Evolutionary conservation across 352 stramenopile species (phyloP).

Genomic region (Globisporangium solare): DNA sequence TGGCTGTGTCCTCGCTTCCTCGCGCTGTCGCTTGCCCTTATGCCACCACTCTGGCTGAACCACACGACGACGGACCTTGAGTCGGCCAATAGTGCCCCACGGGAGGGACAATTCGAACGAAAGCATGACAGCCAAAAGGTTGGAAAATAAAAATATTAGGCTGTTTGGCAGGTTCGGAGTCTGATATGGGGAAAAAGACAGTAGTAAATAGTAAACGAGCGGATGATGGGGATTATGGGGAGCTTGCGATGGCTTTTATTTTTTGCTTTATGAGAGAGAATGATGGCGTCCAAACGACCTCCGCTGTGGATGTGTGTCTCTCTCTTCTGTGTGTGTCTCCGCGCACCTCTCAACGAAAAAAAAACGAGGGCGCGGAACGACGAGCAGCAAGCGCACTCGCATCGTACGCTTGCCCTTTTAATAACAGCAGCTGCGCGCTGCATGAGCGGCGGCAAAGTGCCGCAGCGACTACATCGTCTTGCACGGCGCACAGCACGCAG

Average conservation of each 20-base stretch:
- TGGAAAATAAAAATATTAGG: no score
- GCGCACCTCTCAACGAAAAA: neutral
- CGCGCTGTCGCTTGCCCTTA: neutral
- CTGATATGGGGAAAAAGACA: no score
- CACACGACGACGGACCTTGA: neutral
- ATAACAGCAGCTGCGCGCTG: neutral
- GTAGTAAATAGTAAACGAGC: no score
- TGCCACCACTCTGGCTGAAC: neutral
- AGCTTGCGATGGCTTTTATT: no score
- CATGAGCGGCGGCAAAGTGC: neutral
- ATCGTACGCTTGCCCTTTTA: slow-evolving; percentile 5
- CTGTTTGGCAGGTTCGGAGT: no score
- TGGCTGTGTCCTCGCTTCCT: no score
- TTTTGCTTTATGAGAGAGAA: neutral
- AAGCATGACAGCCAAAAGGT: neutral
- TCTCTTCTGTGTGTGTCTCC: neutral
- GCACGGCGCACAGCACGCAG: slow-evolving; percentile 62
- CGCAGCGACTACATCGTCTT: slow-evolving; percentile 45
- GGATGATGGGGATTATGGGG: no score
- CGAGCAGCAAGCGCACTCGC: neutral
- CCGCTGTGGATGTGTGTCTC: neutral
- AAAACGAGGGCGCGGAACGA: neutral
- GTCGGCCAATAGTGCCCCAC: neutral
- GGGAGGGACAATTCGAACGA: neutral
- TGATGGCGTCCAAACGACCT: neutral